Evolutionary conservation across 805 yeast species (phyloP), one percentile per base, ranked within the genome.

Genomic region (Nematodospora valgi): DNA sequence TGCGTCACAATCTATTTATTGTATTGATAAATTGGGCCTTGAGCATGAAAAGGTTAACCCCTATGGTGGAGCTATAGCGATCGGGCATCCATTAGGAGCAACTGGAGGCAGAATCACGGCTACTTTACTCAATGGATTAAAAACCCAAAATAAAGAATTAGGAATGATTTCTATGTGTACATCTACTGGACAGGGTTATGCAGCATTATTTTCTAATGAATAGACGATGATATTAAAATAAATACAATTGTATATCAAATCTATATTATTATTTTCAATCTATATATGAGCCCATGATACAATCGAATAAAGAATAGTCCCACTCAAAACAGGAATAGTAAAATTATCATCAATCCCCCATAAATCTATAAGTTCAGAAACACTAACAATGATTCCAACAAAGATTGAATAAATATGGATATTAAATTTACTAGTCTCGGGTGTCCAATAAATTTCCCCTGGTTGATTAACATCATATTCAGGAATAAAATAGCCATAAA

Each of bases 241-340:
- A 11, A 22, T n/a, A n/a, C n/a, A n/a, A n/a, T n/a, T n/a, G n/a
- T n/a, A n/a, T n/a, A n/a, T n/a, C n/a, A n/a, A n/a, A n/a, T n/a
- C n/a, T n/a, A n/a, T n/a, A n/a, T n/a, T n/a, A n/a, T n/a, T n/a
- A n/a, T n/a, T n/a, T n/a, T n/a, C 23, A 30, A 23, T 30, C 29
- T 34, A 28, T 34, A 17, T 34, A 30, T 38, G 32, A 30, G 39
- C 30, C 26, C 19, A 26, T n/a, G 22, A 23, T 13, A 81, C 70
- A 14, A 76, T 68, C 17, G 58, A 59, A 50, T 70, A 69, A 44
- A 88, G 65, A 47, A 83, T 78, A 4, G 72, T 52, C 5, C 95
- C 82, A 14, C 96, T 82, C 27, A 91, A 59, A 1, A 86, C 86
- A 5, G 98, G 98, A 40, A 93, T 91, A 30, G 98, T 89, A 49